phyloP scores from a whole-genome alignment of 139 green algal genomes.

The Pedinophyceae sp. region DNA sequence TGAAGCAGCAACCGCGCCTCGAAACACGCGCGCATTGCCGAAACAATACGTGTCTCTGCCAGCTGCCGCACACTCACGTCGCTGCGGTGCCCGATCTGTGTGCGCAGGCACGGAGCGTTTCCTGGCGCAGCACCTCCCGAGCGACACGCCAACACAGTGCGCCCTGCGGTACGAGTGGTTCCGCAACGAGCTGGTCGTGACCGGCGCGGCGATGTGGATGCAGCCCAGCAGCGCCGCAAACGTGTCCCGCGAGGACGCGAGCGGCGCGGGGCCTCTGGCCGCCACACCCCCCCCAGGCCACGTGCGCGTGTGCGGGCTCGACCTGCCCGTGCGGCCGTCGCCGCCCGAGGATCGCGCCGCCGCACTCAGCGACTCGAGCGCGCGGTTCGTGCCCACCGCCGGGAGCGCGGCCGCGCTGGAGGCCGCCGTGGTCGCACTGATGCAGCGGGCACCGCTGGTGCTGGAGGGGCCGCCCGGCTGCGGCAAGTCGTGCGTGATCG shows the following conservation, averaged over 20 bases:
- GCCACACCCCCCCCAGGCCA: neutral
- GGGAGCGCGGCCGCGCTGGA: conserved; percentile 24
- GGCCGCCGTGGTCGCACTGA: conserved; percentile 58
- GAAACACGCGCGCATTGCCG: too few relatives aligned
- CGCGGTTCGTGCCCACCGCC: neutral
- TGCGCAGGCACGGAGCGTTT: too few relatives aligned
- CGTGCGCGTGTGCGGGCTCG: conserved; percentile 5
- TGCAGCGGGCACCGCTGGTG: conserved; percentile 53
- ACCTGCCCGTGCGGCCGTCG: neutral
- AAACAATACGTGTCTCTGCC: too few relatives aligned
- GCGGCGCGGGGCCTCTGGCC: neutral
- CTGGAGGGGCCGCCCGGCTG: conserved; percentile 67
- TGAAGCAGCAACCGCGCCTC: too few relatives aligned
- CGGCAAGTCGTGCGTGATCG: conserved; percentile 71
- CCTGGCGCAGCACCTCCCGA: too few relatives aligned
- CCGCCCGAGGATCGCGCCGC: neutral
- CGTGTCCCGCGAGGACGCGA: neutral
- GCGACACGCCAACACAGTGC: too few relatives aligned
- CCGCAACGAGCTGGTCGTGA: too few relatives aligned
- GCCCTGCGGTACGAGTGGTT: too few relatives aligned
- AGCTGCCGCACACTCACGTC: too few relatives aligned
- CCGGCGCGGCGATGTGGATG: neutral
- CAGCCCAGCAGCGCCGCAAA: neutral
- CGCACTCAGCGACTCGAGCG: neutral
- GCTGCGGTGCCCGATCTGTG: too few relatives aligned